Percentiles rank a stretch among this genome's conserved stretches.
Evolutionary conservation across 306 rosid species (phyloP).

Genomic region (Urtica urens): DNA sequence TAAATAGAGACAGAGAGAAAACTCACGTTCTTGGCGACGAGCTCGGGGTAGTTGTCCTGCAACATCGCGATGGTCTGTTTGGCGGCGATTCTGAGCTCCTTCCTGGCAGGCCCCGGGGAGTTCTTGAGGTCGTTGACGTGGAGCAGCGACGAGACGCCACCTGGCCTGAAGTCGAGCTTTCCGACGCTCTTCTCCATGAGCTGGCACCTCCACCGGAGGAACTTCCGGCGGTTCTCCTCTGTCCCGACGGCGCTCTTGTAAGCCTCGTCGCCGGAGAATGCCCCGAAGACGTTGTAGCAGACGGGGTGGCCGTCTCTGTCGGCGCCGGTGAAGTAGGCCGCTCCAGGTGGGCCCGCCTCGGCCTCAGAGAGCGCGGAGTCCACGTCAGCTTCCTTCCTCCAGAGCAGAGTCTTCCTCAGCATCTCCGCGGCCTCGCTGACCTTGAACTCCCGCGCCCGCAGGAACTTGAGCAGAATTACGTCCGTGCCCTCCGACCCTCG

Average conservation of each 20-base stretch:
- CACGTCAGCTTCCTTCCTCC: slow-evolving; percentile 62
- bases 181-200: slow-evolving; percentile 63
- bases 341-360: slow-evolving; percentile 38
- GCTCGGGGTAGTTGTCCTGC: slow-evolving; percentile 90
- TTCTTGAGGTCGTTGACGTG: slow-evolving; percentile 71
- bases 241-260: slow-evolving; percentile 59
- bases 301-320: slow-evolving; percentile 70
- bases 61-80: slow-evolving; percentile 67
- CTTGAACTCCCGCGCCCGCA: slow-evolving; percentile 80
- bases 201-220: slow-evolving; percentile 80
- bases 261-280: slow-evolving; percentile 50
- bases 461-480: slow-evolving; percentile 59
- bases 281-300: slow-evolving; percentile 78
- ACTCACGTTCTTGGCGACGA: slow-evolving; percentile 75
- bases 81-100: slow-evolving; percentile 63
- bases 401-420: slow-evolving; percentile 55
- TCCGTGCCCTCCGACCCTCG: slow-evolving; percentile 51
- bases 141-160: slow-evolving; percentile 46
- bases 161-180: slow-evolving; percentile 45
- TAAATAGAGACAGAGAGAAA: no score
- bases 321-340: slow-evolving; percentile 41
- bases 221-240: slow-evolving; percentile 62
- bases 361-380: slow-evolving; percentile 41
- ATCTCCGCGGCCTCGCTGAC: slow-evolving; percentile 58
- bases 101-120: slow-evolving; percentile 62